Percentiles rank a stretch among this genome's conserved stretches.
Evolutionary conservation across 176 grass and related monocot genomes (phyloP).

Genomic region (Otatea glauca): DNA sequence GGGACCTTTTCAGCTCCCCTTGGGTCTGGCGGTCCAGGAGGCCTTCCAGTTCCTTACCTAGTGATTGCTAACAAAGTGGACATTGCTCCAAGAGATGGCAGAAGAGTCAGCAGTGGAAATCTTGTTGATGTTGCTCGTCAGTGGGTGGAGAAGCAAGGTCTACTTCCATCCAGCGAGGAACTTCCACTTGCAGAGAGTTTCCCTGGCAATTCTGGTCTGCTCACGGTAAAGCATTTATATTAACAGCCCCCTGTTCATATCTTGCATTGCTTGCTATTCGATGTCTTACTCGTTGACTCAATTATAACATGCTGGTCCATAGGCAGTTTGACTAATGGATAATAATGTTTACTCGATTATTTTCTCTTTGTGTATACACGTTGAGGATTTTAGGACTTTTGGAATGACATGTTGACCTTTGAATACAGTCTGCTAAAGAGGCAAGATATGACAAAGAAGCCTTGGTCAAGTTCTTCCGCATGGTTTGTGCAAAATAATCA

Average conservation of each 20-base stretch:
- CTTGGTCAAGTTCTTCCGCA: no score
- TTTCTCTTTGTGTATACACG: no score
- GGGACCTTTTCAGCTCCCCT: slow-evolving; percentile 95
- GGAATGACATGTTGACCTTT: no score
- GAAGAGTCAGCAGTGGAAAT: slow-evolving; percentile 96
- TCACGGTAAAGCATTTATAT: slow-evolving; percentile 65
- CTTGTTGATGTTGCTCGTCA: slow-evolving; percentile 97
- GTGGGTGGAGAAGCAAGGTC: slow-evolving; percentile 97
- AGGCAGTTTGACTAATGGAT: slow-evolving; percentile 2
- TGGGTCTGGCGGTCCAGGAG: slow-evolving; percentile 89
- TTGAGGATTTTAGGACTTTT: no score
- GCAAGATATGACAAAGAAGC: no score
- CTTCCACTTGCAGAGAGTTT: slow-evolving; percentile 85
- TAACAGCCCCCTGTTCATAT: background rate
- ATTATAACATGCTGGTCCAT: background rate
- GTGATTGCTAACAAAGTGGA: slow-evolving; percentile 97
- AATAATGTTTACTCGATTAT: background rate
- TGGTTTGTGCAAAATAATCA: no score
- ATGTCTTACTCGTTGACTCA: slow-evolving; percentile 12
- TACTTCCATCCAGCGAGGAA: slow-evolving; percentile 85
- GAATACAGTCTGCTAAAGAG: no score
- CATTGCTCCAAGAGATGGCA: slow-evolving; percentile 77
- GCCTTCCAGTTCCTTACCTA: slow-evolving; percentile 92
- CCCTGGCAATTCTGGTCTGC: slow-evolving; percentile 80
- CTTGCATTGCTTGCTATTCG: slow-evolving; percentile 27